Conservation (phyloP, 2,329 filamentous ascomycete genomes). For the Apiospora rasikravindrae region DNA sequence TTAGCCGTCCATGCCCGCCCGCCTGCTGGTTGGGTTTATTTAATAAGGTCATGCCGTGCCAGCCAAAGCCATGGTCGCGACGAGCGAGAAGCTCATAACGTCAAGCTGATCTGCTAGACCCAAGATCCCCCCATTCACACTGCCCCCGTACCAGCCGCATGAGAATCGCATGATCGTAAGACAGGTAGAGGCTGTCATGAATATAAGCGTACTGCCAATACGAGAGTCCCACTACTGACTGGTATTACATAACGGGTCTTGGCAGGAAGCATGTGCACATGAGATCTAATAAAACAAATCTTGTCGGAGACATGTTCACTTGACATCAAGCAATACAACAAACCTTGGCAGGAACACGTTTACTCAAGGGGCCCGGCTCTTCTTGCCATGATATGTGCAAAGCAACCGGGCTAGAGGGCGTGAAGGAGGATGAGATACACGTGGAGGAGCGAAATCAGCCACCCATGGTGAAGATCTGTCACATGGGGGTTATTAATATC, state of each 20-base stretch:
- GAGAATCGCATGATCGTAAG: constrained; percentile 1
- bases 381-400: background rate
- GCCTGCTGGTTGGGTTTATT: background rate
- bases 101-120: constrained; percentile 8
- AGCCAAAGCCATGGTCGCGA: background rate
- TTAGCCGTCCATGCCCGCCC: background rate
- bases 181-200: background rate
- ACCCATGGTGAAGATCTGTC: background rate
- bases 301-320: background rate
- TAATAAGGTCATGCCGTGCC: background rate
- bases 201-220: background rate
- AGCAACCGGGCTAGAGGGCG: background rate
- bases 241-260: background rate
- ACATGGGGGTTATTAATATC: background rate
- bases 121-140: background rate
- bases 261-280: background rate
- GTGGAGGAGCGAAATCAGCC: background rate
- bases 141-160: background rate
- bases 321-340: background rate
- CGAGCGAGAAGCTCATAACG: background rate
- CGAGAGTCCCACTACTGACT: background rate
- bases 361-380: background rate
- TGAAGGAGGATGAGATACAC: background rate
- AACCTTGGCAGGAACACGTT: background rate
- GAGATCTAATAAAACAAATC: background rate